Evolutionary conservation across 495 filamentous ascomycete species (phyloP), one percentile per base, ranked within the genome.

Genomic region (Amphirosellinia nigrospora): DNA sequence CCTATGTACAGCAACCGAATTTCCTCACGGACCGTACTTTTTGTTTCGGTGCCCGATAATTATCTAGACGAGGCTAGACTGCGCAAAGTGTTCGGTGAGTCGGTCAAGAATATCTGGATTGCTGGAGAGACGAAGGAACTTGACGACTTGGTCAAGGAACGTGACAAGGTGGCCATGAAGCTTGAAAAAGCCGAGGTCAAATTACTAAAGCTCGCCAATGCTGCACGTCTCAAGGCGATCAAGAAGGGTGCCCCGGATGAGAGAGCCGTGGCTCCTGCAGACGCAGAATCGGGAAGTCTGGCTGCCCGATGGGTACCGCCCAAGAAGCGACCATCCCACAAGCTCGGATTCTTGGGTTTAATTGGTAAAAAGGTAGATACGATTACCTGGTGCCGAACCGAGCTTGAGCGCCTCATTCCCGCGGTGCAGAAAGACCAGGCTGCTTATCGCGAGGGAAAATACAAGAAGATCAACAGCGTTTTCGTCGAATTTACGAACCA

Each of bases 281-380:
- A 88, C 58, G 86, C 84, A 46, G 88, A 92, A 67, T 92, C 92
- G 48, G 94, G 94, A 58, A 91, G 89, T 56, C 82, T 93, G 65
- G 94, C 94, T 41, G 90, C 92, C 19, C 90, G 91, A 66, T 96
- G 92, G 88, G 81, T 98, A 59, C 85, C 90, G 41, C 81, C 86
- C 28, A 93, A 94, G 81, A 87, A 98, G 74, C 88, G 96, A 64
- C 96, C 96, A 5, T 93, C 93, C 7, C 96, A 98, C 78, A 89
- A 89, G 43, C 83, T 93, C 66, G 97, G 93, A 72, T 81, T 84
- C 55, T 80, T 97, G 50, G 86, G 86, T n/a, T 78, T 90, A 28
- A 86, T 97, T 70, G 96, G 96, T 68, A 89, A 94, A 80, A 98
- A 98, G 85, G 93, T 97, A 38, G 94, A 97, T 79, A 93, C 93